Evolutionary conservation across 192 early-diverging fungal species (phyloP), one percentile per base, ranked within the genome.

Genomic region (Helicostylum pulchrum): DNA sequence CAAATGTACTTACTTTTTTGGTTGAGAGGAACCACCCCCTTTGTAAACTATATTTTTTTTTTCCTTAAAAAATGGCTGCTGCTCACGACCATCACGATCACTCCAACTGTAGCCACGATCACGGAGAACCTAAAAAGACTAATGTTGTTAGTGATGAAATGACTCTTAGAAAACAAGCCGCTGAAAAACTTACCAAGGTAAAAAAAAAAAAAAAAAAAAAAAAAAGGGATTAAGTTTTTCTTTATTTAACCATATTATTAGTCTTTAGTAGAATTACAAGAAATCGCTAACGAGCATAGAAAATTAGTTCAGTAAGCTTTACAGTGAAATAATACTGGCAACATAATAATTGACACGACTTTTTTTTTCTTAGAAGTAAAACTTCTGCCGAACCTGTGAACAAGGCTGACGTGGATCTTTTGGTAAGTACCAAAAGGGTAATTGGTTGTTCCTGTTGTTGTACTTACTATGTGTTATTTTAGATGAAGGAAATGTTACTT

Each of bases 141-240:
- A 39, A 39, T 39, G 36, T 4, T 39, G 36, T 39, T 5, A 39
- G 36, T 10, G 52, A 64, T 8, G 52, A 64, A 54, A 31, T 64
- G 4, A 34, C 9, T 17, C 20, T 10, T 9, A 39, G 36, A 45
- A 52, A 64, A 42, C 47, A 50, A 32, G 63, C 53, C 12, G 34
- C 63, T 12, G 51, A 45, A 21, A 64, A 55, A 31, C 19, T 64
- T n/a, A 52, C 63, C 39, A 64, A 64, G 50, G 63, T 64, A 54
- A 11, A 34, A 12, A 11, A 39, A 32, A n/a, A 26, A 26, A 11
- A 39, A 32, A n/a, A 26, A 26, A 26, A 26, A 26, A 26, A 26
- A 26, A 26, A 0, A 26, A 26, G 26, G 2, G 26, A 26, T 26
- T 0, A 26, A 26, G 26, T 26, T 26, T 0, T 26, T 26, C 2